Conservation (phyloP, 148 eudicot genomes). For the Polygonum aviculare region DNA sequence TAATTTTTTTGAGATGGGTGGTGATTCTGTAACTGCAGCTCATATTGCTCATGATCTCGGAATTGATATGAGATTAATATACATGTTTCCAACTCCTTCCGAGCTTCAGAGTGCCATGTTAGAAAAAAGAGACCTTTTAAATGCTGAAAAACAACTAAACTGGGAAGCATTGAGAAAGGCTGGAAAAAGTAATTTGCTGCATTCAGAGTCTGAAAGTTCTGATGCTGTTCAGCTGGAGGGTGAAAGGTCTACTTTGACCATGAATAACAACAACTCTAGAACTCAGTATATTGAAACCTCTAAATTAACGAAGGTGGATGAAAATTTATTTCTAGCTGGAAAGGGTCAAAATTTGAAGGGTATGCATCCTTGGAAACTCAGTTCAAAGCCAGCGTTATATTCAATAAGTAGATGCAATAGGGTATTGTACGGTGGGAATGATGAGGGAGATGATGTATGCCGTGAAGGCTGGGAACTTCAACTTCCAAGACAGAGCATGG, state of each 20-base stretch:
- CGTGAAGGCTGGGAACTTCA: conserved; percentile 25
- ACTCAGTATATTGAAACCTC: conserved; percentile 14
- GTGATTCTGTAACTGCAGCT: conserved; percentile 79
- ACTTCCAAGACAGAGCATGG: conserved; percentile 35
- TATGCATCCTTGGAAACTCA: conserved; percentile 31
- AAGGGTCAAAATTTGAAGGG: conserved; percentile 20
- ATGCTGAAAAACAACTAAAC: conserved; percentile 17
- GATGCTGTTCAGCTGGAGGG: conserved; percentile 19
- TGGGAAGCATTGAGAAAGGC: conserved; percentile 22
- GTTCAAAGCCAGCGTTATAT: conserved; percentile 16
- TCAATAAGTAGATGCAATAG: conserved; percentile 64
- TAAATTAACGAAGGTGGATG: conserved; percentile 40
- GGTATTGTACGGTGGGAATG: conserved; percentile 20
- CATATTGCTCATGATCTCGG: conserved; percentile 68
- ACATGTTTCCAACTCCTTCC: conserved; percentile 62
- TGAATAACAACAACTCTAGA: conserved; percentile 13
- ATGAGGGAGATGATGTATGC: conserved; percentile 17
- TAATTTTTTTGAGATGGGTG: conserved; percentile 76
- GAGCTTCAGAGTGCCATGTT: conserved; percentile 51
- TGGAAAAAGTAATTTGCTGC: conserved; percentile 15
- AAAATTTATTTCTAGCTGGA: conserved; percentile 15
- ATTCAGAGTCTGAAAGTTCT: conserved; percentile 19
- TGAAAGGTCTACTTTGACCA: conserved; percentile 15
- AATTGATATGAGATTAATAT: conserved; percentile 69
- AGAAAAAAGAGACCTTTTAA: conserved; percentile 26